Base-by-base conservation (phyloP, 2,329 filamentous ascomycete species). In the Xylariales sp. region DNA sequence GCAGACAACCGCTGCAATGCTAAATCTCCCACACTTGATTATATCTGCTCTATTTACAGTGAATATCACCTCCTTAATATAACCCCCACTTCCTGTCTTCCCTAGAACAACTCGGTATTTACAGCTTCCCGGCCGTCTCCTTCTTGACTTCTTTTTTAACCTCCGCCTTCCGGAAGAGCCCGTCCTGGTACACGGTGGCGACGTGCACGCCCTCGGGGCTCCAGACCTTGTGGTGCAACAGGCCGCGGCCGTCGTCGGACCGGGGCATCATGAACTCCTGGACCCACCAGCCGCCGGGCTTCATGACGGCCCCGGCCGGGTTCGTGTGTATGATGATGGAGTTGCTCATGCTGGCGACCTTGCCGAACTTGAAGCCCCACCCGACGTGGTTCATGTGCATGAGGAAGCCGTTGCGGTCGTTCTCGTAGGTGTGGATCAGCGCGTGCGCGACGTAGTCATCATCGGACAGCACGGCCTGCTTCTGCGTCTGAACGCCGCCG, bases 151-250 rank as follows among this genome's bases (percentile, higher is more conserved):
- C n/a, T n/a, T n/a, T n/a, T n/a, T n/a, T n/a, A n/a, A n/a, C n/a
- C n/a, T n/a, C n/a, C n/a, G n/a, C n/a, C n/a, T n/a, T n/a, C n/a
- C n/a, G 39, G 18, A 66, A 43, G 10, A 74, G 62, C 3, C 72
- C 73, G 43, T 78, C 74, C 45, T 78, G 74, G 41, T 73, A 76
- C 31, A 69, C 71, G 1, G 68, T 75, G 5, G 73, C 74, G 2
- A 78, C 65, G 46, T 77, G 74, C 16, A 66, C 59, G 3, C 74
- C 73, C 3, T 54, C 46, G 0, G 74, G 73, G 41, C 72, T 77
- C 74, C 74, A 78, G 21, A 74, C 67, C 55, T 69, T 70, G 38
- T 60, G 67, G 51, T 69, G 59, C 42, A 77, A 54, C 32, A 71
- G 60, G 3, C 62, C 67, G 28, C 73, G 57, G 1, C 70, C 70